A percentile compares a stretch with the other conserved stretches of the same genome.
Evolutionary conservation across 306 rosid species (phyloP).

Genomic region (barrel medic (Medicago truncatula)): DNA sequence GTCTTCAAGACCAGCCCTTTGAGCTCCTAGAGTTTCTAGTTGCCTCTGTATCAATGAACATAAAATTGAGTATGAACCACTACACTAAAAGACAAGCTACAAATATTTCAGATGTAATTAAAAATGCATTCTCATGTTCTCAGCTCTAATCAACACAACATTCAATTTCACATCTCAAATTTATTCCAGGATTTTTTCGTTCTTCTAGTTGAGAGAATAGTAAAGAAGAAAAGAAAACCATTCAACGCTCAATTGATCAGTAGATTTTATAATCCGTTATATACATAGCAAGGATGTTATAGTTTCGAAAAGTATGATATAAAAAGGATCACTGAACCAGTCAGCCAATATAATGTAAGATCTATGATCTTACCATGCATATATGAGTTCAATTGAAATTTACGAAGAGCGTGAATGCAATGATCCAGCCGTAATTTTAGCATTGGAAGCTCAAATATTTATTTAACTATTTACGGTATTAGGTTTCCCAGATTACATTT

Average conservation of each 20-base stretch:
- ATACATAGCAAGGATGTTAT: neutral
- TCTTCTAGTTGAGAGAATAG: neutral
- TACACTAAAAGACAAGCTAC: constrained; percentile 22
- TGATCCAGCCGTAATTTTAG: neutral
- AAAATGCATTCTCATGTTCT: constrained; percentile 6
- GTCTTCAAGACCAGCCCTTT: constrained; percentile 99
- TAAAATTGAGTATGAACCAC: constrained; percentile 35
- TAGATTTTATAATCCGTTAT: neutral
- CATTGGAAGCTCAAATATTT: constrained; percentile 25
- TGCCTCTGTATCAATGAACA: constrained; percentile 81
- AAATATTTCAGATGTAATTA: constrained; percentile 1
- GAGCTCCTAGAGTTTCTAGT: constrained; percentile 95
- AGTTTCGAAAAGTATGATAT: neutral
- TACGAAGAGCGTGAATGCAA: constrained; percentile 7
- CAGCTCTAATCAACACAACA: constrained; percentile 16
- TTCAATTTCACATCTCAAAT: constrained; percentile 30
- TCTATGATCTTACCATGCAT: neutral
- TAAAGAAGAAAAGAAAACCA: constrained; percentile 24
- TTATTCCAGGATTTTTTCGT: constrained; percentile 9
- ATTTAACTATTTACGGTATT: neutral
- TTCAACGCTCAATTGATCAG: constrained; percentile 19
- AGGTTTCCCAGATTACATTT: neutral
- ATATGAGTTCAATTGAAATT: neutral
- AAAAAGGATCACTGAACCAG: neutral
- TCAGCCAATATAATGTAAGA: constrained; percentile 8